A percentile compares a stretch with the other conserved stretches of the same genome.
Evolutionary conservation across 208 protist genomes (phyloP).

Genomic region (Crithidia acanthocephali): DNA sequence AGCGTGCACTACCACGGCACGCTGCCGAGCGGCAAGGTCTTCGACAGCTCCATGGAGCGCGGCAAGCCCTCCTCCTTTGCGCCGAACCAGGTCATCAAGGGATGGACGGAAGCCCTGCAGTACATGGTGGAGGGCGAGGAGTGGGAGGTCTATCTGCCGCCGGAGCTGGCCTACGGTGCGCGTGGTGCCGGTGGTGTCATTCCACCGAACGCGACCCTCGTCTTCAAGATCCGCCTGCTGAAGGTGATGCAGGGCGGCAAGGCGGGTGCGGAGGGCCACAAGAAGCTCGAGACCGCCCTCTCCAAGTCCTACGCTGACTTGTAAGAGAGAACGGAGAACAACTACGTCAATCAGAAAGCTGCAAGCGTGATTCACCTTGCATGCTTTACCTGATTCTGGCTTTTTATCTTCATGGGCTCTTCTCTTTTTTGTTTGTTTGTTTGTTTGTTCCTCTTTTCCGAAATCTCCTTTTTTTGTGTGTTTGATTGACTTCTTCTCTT

Average conservation of each 20-base stretch:
- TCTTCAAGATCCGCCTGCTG: constrained; percentile 84
- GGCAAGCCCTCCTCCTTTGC: constrained; percentile 65
- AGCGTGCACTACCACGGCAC: constrained; percentile 83
- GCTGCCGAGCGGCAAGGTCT: constrained; percentile 72
- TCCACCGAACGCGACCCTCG: constrained; percentile 63
- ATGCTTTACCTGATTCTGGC: too few species aligned
- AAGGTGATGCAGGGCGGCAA: constrained; percentile 71
- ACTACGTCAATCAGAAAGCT: too few species aligned
- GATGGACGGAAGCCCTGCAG: constrained; percentile 88
- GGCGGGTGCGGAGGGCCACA: constrained; percentile 45
- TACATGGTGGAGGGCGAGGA: constrained; percentile 86
- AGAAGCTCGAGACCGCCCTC: constrained; percentile 56
- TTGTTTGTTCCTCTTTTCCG: too few species aligned
- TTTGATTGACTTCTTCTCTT: too few species aligned
- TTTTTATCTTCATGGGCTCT: too few species aligned
- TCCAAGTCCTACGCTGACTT: constrained; percentile 55
- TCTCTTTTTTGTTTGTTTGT: too few species aligned
- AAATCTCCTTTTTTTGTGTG: too few species aligned
- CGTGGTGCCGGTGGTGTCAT: constrained; percentile 65
- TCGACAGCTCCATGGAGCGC: constrained; percentile 83
- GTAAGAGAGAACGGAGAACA: constrained; percentile 29
- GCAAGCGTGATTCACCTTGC: too few species aligned
- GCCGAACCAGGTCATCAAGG: constrained; percentile 79
- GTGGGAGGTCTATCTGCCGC: constrained; percentile 85
- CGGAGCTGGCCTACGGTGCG: constrained; percentile 76